Base-by-base conservation (phyloP, 169 alveolate genomes). In the Plasmodium cynomolgi region DNA sequence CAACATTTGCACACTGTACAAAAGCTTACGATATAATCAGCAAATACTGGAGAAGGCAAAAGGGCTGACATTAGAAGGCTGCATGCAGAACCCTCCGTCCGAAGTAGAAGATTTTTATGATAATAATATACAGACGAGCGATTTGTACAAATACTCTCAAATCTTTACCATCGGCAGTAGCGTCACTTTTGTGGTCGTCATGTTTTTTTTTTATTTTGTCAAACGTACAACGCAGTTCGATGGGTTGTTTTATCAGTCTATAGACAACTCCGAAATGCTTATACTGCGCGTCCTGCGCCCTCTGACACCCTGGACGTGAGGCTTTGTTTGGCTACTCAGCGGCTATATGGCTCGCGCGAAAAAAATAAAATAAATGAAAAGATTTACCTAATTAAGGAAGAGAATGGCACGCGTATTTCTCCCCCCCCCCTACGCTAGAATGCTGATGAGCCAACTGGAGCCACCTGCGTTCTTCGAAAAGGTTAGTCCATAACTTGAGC, bases 191-290 rank as follows among this genome's bases (percentile, higher is more conserved):
- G 80, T 37, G 29, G 29, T 86, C 68, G 68, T 86, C 31, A 86
- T 86, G 82, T 86, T 79, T 44, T 86, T 86, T 77, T 86, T 86
- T 34, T 86, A 39, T 31, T 86, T 86, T 86, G 62, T 86, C 9
- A 86, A 86, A 58, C 79, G 81, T 26, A 86, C 93, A 20, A 86
- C 93, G n/a, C 93, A 86, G 81, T 86, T 86, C 71, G 93, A 86
- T 86, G 93, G 93, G 71, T 56, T 86, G 13, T 86, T 86, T 86
- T 86, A 86, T 56, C 93, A 86, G 68, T 86, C 93, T 5, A 9
- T 77, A 74, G 86, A 86, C 37, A 86, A 56, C 62, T 86, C 93
- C 23, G 93, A 86, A 47, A 86, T 86, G 26, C 44, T 75, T 54
- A 86, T 86, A 29, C 44, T 86, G 23, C 93, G 85, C 34, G 50